These are phyloP conservation scores for Chaetomiaceae sp. DNA, from an alignment of 2,329 filamentous ascomycete species.

Conservation along the genomic window DNA sequence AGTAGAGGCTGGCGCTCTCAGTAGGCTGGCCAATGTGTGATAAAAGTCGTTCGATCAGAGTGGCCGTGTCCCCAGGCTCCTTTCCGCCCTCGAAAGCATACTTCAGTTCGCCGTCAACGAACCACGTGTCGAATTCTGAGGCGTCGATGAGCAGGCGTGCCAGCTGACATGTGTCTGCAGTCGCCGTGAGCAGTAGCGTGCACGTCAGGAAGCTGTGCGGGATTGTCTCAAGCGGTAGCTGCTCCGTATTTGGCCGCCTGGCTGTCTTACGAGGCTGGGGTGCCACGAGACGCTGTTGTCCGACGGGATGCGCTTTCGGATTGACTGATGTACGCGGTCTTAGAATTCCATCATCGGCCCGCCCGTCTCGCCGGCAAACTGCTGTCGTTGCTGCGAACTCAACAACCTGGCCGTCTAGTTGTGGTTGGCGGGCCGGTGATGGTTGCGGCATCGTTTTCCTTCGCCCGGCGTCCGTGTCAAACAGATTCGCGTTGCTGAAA, in stretches of 20 bases:
- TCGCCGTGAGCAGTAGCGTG: constrained; percentile 15
- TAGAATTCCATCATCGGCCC: constrained; percentile 18
- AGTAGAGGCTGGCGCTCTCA: neutral
- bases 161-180: constrained; percentile 1
- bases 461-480: neutral
- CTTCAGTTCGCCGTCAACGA: constrained; percentile 11
- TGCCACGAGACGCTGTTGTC: constrained; percentile 18
- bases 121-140: constrained; percentile 12
- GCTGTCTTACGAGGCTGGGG: constrained; percentile 14
- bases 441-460: neutral
- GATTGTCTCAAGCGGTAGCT: constrained; percentile 24
- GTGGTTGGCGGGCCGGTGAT: neutral
- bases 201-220: constrained; percentile 13
- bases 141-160: neutral
- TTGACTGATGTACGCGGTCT: constrained; percentile 5
- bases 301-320: constrained; percentile 18
- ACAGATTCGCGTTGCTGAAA: neutral
- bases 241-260: constrained; percentile 21
- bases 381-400: neutral
- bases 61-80: neutral
- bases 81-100: neutral
- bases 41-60: constrained; percentile 6
- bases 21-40: neutral
- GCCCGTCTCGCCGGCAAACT: neutral
- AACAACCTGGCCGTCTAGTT: neutral